Percentiles rank a stretch among this genome's conserved stretches.
Evolutionary conservation across 495 filamentous ascomycete species (phyloP).

Genomic region (Annulohypoxylon maeteangense): DNA sequence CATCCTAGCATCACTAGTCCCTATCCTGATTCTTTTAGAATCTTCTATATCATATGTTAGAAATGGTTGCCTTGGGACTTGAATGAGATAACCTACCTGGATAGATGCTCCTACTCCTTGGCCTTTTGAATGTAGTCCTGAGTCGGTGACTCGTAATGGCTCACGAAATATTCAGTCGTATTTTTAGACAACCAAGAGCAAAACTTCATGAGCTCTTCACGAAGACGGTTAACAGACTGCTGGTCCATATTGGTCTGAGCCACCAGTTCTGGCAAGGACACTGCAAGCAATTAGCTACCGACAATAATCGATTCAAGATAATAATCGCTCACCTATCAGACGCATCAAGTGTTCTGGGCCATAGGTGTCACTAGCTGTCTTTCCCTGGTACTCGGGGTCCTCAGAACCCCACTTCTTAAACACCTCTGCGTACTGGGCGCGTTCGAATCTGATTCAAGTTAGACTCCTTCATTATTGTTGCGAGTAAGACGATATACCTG

Average conservation of each 20-base stretch:
- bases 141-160: slow-evolving; percentile 73
- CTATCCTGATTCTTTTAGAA: neutral
- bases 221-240: slow-evolving; percentile 84
- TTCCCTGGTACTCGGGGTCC: slow-evolving; percentile 69
- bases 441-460: slow-evolving; percentile 71
- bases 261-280: slow-evolving; percentile 90
- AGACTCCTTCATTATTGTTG: neutral
- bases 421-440: slow-evolving; percentile 81
- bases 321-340: slow-evolving; percentile 76
- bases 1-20: no score
- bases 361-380: slow-evolving; percentile 80
- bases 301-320: neutral
- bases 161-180: slow-evolving; percentile 76
- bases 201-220: slow-evolving; percentile 86
- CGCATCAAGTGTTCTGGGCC: slow-evolving; percentile 91
- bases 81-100: neutral
- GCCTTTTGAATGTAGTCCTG: slow-evolving; percentile 63
- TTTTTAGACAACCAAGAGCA: slow-evolving; percentile 82
- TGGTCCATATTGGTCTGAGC: slow-evolving; percentile 98
- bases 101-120: slow-evolving; percentile 39
- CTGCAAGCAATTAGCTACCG: slow-evolving; percentile 58
- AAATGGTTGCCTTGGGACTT: neutral
- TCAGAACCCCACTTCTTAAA: slow-evolving; percentile 68
- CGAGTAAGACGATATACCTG: slow-evolving; percentile 54
- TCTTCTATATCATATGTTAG: neutral